These are phyloP conservation scores for Limnomonas spitsbergensis DNA, from an alignment of 139 green algal species.

Conservation along the genomic window DNA sequence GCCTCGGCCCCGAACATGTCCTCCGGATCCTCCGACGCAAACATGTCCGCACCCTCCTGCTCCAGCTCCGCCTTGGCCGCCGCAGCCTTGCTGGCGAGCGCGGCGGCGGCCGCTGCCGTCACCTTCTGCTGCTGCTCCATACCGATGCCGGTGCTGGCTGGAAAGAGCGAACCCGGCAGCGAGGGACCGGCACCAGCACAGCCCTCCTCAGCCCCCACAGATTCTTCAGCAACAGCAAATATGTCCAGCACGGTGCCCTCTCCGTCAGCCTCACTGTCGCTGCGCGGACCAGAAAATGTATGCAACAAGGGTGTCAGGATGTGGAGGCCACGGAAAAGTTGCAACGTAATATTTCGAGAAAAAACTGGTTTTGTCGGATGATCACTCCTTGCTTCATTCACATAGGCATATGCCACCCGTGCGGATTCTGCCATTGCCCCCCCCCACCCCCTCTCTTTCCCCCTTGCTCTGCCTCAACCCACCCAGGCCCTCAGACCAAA, in stretches of 20 bases:
- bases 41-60: constrained; percentile 64
- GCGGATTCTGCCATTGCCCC: no score
- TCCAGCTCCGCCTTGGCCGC: background rate
- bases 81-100: background rate
- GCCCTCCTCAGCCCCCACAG: background rate
- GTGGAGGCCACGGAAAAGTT: no score
- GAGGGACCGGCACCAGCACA: background rate
- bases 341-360: no score
- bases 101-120: background rate
- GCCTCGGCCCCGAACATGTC: background rate
- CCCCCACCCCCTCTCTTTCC: no score
- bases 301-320: no score
- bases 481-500: no score
- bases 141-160: background rate
- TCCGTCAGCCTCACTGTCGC: background rate
- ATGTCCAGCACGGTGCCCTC: constrained; percentile 13
- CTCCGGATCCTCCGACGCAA: constrained; percentile 37
- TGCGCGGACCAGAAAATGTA: no score
- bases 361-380: no score
- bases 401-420: no score
- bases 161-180: background rate
- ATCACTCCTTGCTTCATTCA: no score
- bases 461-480: no score
- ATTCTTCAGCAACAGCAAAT: constrained; percentile 3
- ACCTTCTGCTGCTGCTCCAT: background rate